Base-by-base conservation (phyloP, 2,329 filamentous ascomycete genomes). In the Tolypocladium inflatum region DNA sequence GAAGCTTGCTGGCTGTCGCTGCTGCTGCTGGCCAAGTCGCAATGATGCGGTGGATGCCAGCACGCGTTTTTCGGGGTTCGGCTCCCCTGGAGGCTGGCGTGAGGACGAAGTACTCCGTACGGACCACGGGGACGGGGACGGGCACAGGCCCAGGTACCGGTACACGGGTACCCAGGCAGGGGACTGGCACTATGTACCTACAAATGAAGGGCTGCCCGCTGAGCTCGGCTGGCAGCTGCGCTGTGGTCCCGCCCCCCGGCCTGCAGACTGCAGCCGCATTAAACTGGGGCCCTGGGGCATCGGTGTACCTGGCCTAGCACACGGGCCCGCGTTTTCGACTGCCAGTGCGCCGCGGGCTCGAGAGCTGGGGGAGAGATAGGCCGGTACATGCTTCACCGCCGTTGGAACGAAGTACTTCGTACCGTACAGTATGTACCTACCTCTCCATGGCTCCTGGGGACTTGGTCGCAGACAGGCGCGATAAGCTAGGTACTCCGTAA, bases 1-100 rank as follows among this genome's bases (percentile, higher is more conserved):
- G 54, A 26, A 55, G 41, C 41, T 48, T 35, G 54, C 15, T 67
- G 26, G 48, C 48, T 35, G 48, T 51, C 48, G 54, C 35, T 21
- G 54, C 43, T 35, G 54, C 54, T 38, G 55, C 42, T 56, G 42
- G 30, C 43, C 30, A 43, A 50, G 19, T 38, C 26, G 39, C n/a
- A 43, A 21, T 57, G 55, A 57, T 57, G 54, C 26, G 9, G 48
- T 51, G 48, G 66, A 67, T 64, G 66, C 66, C 65, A 68, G 66
- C 66, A 68, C 66, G 64, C 66, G 64, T 67, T 68, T 67, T 66
- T 63, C 64, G 39, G 54, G 45, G 45, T 48, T 33, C 45, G 48
- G 9, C 17, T 30, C 33, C 42, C 55, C 30, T 30, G 55, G 55
- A 48, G 55, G 51, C 35, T 39, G 33, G 51, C n/a, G 7, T 21